phyloP scores from a whole-genome alignment of 140 eudicot species.

The Anethum foeniculum region DNA sequence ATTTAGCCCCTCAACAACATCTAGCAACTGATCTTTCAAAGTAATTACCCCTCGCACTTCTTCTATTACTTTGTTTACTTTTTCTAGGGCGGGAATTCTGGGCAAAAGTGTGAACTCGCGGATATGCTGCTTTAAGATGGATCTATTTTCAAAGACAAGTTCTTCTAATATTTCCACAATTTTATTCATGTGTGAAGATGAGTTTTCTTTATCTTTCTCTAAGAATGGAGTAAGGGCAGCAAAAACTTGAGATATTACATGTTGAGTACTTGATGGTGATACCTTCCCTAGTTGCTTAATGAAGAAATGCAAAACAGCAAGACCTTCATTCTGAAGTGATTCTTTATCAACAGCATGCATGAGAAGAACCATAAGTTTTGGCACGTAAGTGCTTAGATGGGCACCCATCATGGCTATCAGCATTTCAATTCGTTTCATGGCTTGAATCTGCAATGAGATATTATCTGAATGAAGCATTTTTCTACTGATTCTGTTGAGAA shows the following conservation, averaged over 20 bases:
- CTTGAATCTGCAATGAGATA: conserved; percentile 77
- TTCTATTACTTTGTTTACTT: conserved; percentile 78
- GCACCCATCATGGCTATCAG: conserved; percentile 88
- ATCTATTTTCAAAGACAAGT: conserved; percentile 72
- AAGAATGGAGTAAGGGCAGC: conserved; percentile 94
- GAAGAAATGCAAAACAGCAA: conserved; percentile 72
- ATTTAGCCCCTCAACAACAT: conserved; percentile 77
- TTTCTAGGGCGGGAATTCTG: conserved; percentile 59
- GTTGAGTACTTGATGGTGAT: conserved; percentile 88
- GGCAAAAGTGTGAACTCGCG: conserved; percentile 89
- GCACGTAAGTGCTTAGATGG: conserved; percentile 89
- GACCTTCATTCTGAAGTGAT: conserved; percentile 80
- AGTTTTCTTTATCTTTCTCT: conserved; percentile 60
- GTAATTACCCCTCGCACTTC: conserved; percentile 79
- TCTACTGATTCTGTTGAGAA: conserved; percentile 83
- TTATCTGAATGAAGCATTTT: conserved; percentile 89
- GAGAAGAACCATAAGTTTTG: conserved; percentile 96
- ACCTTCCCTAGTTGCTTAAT: conserved; percentile 67
- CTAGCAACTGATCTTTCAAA: conserved; percentile 66
- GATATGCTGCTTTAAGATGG: conserved; percentile 73
- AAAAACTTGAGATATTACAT: conserved; percentile 92
- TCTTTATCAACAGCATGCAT: conserved; percentile 85
- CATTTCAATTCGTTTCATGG: conserved; percentile 84
- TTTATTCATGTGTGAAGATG: conserved; percentile 52
- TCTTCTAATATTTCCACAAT: conserved; percentile 83